Evolutionary conservation across 1,139 yeast species (phyloP), one percentile per base, ranked within the genome.

Genomic region (Casaregolazyma suthepensis): DNA sequence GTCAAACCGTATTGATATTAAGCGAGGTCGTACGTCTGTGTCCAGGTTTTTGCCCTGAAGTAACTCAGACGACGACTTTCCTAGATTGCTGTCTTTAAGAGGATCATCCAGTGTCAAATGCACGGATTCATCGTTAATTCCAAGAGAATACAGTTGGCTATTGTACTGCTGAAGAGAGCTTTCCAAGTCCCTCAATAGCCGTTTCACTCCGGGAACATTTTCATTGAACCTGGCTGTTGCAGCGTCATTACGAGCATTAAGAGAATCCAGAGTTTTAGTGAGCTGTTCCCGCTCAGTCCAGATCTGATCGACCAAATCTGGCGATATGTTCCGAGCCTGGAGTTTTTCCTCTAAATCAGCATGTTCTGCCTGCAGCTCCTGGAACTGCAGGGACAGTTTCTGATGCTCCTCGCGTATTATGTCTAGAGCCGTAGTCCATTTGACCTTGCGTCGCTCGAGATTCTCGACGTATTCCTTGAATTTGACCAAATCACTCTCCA

Each of bases 401-500:
- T 66, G 69, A 46, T 84, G 76, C 63, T 86, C 94, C 10, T 68
- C 70, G 37, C 75, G 73, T 54, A 86, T 78, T 60, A 81, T 81
- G 22, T 75, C 74, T 52, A 86, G 66, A 44, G 81, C 78, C 29
- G 72, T 72, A 2, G 77, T 74, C 94, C 95, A 86, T 65, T 82
- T 83, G 5, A 70, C 64, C 62, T 84, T 85, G 55, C 88, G 75
- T 37, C 75, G 72, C 51, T 83, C 81, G 79, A 87, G 83, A 10
- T 82, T 75, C 49, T 81, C 82, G 50, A 87, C 82, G 64, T 86
- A 87, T 18, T 82, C 85, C 61, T 81, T 78, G 65, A 87, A 86
- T 66, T 86, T 86, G 48, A 75, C 72, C 46, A 85, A 74, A 69
- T 90, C 97, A 55, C 82, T 80, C 61, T 85, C 86, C 54, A 90